Evolutionary conservation across 306 rosid genomes (phyloP).

Genomic region (Castanospermum australe): DNA sequence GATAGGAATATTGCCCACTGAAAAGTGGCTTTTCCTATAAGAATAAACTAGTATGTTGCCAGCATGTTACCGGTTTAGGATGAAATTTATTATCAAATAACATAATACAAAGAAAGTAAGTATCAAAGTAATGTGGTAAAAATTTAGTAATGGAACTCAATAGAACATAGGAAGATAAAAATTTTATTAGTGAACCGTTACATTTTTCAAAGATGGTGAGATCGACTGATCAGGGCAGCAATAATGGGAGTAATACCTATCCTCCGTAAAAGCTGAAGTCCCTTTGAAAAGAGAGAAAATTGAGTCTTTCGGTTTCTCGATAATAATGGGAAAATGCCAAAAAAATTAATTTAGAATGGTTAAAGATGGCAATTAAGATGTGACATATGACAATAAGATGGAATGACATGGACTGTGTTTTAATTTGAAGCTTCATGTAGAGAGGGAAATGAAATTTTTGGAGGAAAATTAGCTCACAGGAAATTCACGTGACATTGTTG

Average conservation of each 20-base stretch:
- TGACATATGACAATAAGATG: no score
- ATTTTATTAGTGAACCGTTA: neutral
- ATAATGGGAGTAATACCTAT: neutral
- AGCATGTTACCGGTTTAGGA: neutral
- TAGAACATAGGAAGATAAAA: neutral
- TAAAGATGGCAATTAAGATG: no score
- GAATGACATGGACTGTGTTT: no score
- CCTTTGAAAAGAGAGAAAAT: neutral
- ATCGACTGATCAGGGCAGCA: neutral
- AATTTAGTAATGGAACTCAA: neutral
- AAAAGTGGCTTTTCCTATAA: neutral
- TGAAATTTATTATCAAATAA: neutral
- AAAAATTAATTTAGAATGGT: no score
- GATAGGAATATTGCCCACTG: neutral
- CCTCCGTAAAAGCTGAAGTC: neutral
- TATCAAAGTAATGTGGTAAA: neutral
- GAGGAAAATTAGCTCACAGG: no score
- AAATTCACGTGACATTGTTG: no score
- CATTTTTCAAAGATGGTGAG: no score
- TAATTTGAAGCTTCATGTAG: no score
- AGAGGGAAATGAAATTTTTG: no score
- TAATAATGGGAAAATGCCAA: neutral
- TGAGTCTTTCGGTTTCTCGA: neutral
- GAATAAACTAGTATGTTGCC: neutral
- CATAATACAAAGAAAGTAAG: neutral